Evolutionary conservation across 768 basidiomycete species (phyloP), one percentile per base, ranked within the genome.

Genomic region (Pleurotus sapidus): DNA sequence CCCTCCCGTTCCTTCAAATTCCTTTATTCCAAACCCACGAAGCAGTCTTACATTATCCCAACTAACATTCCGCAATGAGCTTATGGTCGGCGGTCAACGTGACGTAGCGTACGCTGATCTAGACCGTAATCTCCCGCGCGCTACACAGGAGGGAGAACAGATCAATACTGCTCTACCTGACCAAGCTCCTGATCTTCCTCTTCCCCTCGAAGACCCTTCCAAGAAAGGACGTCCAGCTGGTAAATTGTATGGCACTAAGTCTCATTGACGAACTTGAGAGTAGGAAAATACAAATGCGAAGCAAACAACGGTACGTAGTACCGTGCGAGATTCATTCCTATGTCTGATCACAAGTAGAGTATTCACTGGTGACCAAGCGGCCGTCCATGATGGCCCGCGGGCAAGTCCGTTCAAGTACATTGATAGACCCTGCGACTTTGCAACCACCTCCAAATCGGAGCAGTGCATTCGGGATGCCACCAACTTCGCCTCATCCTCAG

Each of bases 361-460:
- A 12, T 97, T 97, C 70, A 84, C 77, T 55, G 95, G 95, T 12
- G 95, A 97, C 65, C 81, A 89, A 89, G 61, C 78, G 94, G 57
- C 93, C 95, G 8, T 89, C 92, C 4, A 96, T 96, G 95, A 95
- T 96, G 93, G 83, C 87, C 34, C 83, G 94, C 60, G 74, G 77
- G 38, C 70, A 74, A 43, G 30, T 34, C 56, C 84, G 82, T 18
- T 68, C 82, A 11, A 86, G 81, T 62, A 90, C 92, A 0, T 69
- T 94, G 49, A 89, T 94, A 63, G 89, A 93, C 67, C 87, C 88
- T 15, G 74, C 80, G 39, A 74, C 81, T 3, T 74, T 93, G 49
- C 78, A 77, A 40, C 66, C 69, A 14, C 72, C 78, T n/a, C 83
- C 85, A 4, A 72, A 76, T 14, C 72, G 73, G 34, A 65, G 76